A percentile compares a stretch with the other conserved stretches of the same genome.
phyloP scores from a whole-genome alignment of 306 rosid species.

The Prunus mira region DNA sequence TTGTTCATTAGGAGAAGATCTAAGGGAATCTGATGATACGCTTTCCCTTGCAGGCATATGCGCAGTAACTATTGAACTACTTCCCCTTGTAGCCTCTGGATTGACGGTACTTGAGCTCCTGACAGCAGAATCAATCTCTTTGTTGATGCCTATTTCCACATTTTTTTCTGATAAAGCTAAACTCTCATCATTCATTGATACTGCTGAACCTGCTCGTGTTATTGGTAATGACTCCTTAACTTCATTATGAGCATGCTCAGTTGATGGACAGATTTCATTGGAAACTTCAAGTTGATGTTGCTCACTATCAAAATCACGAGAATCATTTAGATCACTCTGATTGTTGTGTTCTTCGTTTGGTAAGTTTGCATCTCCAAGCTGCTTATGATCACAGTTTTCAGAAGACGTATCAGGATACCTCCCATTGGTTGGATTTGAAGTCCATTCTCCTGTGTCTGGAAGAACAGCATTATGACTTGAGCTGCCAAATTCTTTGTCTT shows the following conservation, averaged over 20 bases:
- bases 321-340: slow-evolving; percentile 29
- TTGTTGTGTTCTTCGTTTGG: slow-evolving; percentile 39
- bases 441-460: background rate
- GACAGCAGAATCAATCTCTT: slow-evolving; percentile 34
- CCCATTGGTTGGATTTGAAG: background rate
- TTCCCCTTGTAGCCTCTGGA: slow-evolving; percentile 21
- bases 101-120: slow-evolving; percentile 33
- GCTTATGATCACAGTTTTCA: slow-evolving; percentile 28
- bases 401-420: slow-evolving; percentile 16
- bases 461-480: background rate
- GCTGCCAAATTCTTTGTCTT: background rate
- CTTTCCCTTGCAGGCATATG: slow-evolving; percentile 25
- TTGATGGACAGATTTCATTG: slow-evolving; percentile 31
- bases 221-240: slow-evolving; percentile 36
- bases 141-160: slow-evolving; percentile 25
- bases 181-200: slow-evolving; percentile 22
- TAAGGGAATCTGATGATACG: slow-evolving; percentile 26
- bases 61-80: slow-evolving; percentile 29
- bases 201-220: slow-evolving; percentile 30
- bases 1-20: slow-evolving; percentile 35
- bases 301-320: slow-evolving; percentile 22
- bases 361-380: slow-evolving; percentile 32
- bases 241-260: slow-evolving; percentile 39
- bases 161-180: slow-evolving; percentile 25
- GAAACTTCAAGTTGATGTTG: slow-evolving; percentile 41